Base-by-base conservation (phyloP, 2,329 filamentous ascomycete genomes). In the Cercospora brassicicola region DNA sequence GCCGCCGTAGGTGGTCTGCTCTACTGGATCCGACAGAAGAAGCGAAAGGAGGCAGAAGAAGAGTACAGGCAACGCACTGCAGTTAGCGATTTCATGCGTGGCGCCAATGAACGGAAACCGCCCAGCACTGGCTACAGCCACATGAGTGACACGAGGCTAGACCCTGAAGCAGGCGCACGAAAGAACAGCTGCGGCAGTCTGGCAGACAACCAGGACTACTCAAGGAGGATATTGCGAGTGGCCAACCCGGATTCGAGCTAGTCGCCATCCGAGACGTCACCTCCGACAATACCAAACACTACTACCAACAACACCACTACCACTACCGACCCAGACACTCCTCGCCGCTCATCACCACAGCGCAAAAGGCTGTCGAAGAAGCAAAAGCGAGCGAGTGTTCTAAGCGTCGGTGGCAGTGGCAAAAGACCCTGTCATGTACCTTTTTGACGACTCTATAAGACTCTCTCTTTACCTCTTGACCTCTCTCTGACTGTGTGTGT, bases 211-310 rank as follows among this genome's bases (percentile, higher is more conserved):
- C 90, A 97, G 81, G 94, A 98, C 80, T 98, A 97, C 83, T 97
- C 95, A 69, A 89, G 94, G 82, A 91, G 92, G 82, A 97, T 98
- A 81, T 87, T 98, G 78, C 92, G 96, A 89, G 94, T 96, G 87
- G 73, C 87, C 57, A 72, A 72, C 39, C 70, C 70, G 65, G 69
- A 71, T 55, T 64, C 60, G 36, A 68, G 64, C 62, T 71, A 71
- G 70, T 69, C 59, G 62, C 42, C 56, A 42, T 56, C 61, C 57
- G 64, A 68, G 28, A 51, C 45, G 45, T 51, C 45, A 51, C 45
- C 45, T 23, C 11, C 45, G 18, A 15, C 20, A 23, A 51, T 51
- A 26, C 45, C 53, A 15, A 33, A 11, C 53, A 30, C n/a, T 26
- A 30, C 11, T 20, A 56, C 42, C 57, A 65, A 23, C 18, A 18